Base-by-base conservation (phyloP, 306 rosid genomes). In the Castanospermum australe region DNA sequence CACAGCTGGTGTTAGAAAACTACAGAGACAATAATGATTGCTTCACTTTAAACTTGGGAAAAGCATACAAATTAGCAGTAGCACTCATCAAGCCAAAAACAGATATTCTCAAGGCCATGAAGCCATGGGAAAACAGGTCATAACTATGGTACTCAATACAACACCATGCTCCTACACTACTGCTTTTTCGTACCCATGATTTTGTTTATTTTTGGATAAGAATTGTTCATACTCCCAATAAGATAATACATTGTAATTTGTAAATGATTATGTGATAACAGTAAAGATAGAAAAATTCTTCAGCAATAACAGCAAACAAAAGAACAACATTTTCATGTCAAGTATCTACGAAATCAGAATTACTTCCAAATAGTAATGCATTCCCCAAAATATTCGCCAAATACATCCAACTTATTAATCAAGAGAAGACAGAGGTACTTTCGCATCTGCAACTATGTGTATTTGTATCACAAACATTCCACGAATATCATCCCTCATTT, bases 21-120 rank as follows among this genome's bases (percentile, higher is more conserved):
- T 68, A 52, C 61, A 57, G 15, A 60, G 73, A 47, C 77, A 50
- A 64, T 51, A 71, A 17, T 47, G 70, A 78, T 32, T 57, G 30
- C 61, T 73, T 55, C 50, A 66, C 54, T 56, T 72, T 39, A 73
- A 72, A 4, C 71, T 6, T 20, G 20, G 42, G 33, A 78, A 57
- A 78, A 4, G 35, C 36, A 60, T 28, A 47, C 63, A 63, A 76
- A 76, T 71, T 50, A 77, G 38, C 52, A 63, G 59, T 20, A 14
- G 54, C 61, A 76, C 45, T 60, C 50, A 38, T 64, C 48, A 72
- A 52, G 32, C 11, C 12, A 41, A 42, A 52, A 52, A 17, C 17
- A 14, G n/a, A 67, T 41, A 20, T 20, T 18, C 25, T 6, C 18
- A 35, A 44, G 57, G 61, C 77, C 69, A 44, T 47, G 25, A 28